phyloP scores from a whole-genome alignment of 495 filamentous ascomycete genomes.

The Penicillium robsamsonii region DNA sequence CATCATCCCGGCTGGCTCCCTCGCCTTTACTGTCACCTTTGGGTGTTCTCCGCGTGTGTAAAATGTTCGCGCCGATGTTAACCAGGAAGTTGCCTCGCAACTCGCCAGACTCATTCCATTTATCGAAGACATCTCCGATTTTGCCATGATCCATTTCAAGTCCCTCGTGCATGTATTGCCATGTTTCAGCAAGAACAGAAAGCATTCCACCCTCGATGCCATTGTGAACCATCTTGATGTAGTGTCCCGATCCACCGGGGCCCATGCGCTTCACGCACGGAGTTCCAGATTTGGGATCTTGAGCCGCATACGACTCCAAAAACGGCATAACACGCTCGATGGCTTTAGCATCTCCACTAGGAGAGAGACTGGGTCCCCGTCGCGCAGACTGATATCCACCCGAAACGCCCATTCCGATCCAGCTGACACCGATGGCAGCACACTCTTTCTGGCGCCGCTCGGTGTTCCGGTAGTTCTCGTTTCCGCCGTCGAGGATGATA shows the following conservation, averaged over 20 bases:
- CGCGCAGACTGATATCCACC: constrained; percentile 70
- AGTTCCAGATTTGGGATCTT: constrained; percentile 52
- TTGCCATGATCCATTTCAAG: constrained; percentile 61
- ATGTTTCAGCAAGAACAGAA: constrained; percentile 59
- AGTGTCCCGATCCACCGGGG: constrained; percentile 64
- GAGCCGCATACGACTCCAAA: constrained; percentile 59
- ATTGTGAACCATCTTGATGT: constrained; percentile 78
- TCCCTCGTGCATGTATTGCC: constrained; percentile 60
- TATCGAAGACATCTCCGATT: constrained; percentile 57
- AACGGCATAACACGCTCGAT: constrained; percentile 62
- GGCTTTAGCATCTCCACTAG: constrained; percentile 58
- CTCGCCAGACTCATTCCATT: constrained; percentile 60
- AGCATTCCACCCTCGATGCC: constrained; percentile 75
- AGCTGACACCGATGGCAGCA: constrained; percentile 53
- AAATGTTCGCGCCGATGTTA: constrained; percentile 62
- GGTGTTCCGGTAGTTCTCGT: constrained; percentile 69
- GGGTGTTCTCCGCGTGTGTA: constrained; percentile 41
- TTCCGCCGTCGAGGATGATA: constrained; percentile 70
- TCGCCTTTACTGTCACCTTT: constrained; percentile 45
- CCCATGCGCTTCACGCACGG: constrained; percentile 64
- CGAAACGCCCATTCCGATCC: constrained; percentile 67
- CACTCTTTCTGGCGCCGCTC: constrained; percentile 61
- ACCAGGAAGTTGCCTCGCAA: constrained; percentile 62
- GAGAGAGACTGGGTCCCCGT: constrained; percentile 62
- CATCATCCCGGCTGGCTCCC: constrained; percentile 26